Evolutionary conservation across 176 grass and related monocot genomes (phyloP).

Genomic region (Carex cristatella): DNA sequence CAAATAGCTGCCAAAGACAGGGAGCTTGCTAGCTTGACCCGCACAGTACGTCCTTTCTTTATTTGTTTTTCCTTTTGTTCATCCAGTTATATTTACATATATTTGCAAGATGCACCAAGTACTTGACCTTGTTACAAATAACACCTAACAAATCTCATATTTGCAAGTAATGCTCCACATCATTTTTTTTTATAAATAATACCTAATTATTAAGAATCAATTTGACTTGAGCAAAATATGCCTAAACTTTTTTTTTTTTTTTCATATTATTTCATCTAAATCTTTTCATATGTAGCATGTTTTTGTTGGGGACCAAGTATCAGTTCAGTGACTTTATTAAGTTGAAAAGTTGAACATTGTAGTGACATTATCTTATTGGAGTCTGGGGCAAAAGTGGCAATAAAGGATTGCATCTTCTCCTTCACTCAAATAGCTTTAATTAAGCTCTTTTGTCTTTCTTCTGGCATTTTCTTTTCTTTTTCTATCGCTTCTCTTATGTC

Average conservation of each 20-base stretch:
- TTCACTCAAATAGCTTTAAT: background rate
- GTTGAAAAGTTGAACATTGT: background rate
- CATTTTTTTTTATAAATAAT: background rate
- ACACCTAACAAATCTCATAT: background rate
- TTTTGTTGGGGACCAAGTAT: background rate
- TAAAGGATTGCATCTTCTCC: background rate
- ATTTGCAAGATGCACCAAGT: background rate
- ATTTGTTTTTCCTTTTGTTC: conserved; percentile 9
- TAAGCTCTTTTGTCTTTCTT: background rate
- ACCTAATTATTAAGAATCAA: background rate
- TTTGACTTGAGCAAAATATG: background rate
- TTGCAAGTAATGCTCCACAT: background rate
- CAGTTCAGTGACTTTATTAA: background rate
- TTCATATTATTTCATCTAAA: background rate
- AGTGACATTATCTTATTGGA: background rate
- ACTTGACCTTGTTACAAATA: background rate
- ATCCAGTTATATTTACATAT: conserved; percentile 18
- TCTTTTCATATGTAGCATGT: background rate
- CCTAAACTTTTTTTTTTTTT: background rate
- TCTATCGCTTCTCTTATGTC: background rate
- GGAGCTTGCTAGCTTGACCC: conserved; percentile 80
- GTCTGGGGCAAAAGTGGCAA: background rate
- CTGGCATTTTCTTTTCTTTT: background rate
- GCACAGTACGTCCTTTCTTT: conserved; percentile 45
- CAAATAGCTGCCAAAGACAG: conserved; percentile 91